Evolutionary conservation across 495 filamentous ascomycete species (phyloP).

Genomic region (Talaromyces wortmannii): DNA sequence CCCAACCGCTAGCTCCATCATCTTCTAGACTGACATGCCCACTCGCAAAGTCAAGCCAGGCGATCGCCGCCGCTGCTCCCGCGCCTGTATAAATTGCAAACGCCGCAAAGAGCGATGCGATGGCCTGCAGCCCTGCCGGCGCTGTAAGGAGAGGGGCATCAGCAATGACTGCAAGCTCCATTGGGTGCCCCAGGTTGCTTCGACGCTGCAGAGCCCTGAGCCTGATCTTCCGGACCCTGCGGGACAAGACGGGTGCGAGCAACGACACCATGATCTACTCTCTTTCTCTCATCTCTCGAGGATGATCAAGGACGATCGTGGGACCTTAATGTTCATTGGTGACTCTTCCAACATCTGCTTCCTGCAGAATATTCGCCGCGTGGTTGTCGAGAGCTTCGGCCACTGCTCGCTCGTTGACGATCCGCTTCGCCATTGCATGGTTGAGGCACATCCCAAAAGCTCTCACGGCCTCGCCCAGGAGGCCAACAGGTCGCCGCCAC

Average conservation of each 20-base stretch:
- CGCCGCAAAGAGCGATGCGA: conserved; percentile 77
- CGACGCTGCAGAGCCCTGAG: neutral
- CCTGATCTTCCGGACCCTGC: neutral
- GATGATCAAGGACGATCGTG: neutral
- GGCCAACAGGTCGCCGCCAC: neutral
- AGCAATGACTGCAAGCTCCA: neutral
- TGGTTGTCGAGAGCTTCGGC: conserved; percentile 3
- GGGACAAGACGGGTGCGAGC: no score
- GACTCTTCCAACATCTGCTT: conserved; percentile 6
- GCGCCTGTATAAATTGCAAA: conserved; percentile 73
- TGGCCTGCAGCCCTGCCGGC: conserved; percentile 53
- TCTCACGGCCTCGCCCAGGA: neutral
- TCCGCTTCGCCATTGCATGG: conserved; percentile 5
- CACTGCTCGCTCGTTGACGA: conserved; percentile 7
- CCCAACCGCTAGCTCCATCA: no score
- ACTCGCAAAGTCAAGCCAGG: conserved; percentile 26
- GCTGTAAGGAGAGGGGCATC: neutral
- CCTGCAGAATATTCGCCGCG: conserved; percentile 4
- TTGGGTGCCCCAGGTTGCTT: neutral
- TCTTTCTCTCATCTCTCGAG: neutral
- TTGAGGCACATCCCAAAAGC: conserved; percentile 4
- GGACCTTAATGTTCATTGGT: conserved; percentile 7
- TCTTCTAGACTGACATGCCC: no score
- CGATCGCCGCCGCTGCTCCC: conserved; percentile 30
- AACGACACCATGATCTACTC: neutral